Evolutionary conservation across 208 protist genomes (phyloP).

Genomic region (Trypanosomatidae sp.): DNA sequence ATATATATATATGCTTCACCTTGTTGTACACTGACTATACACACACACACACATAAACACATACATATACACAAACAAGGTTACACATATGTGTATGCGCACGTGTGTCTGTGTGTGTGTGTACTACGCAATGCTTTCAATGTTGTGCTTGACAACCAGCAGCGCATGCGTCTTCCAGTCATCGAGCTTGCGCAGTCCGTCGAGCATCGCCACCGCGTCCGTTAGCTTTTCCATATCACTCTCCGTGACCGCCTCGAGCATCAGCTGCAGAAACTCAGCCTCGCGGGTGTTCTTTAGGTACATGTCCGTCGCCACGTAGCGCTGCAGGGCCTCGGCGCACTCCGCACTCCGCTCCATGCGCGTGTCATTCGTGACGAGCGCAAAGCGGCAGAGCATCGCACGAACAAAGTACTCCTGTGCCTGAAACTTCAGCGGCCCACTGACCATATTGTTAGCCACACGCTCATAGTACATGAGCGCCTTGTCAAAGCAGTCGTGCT

Average conservation of each 20-base stretch:
- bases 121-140: constrained; percentile 46
- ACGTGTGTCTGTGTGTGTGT: constrained; percentile 1
- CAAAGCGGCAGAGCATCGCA: constrained; percentile 71
- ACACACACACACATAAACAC: too few species aligned
- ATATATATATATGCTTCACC: too few species aligned
- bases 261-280: constrained; percentile 46
- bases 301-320: constrained; percentile 44
- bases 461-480: constrained; percentile 74
- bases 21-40: background rate
- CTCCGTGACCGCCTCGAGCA: constrained; percentile 53
- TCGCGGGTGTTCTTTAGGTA: constrained; percentile 77
- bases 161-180: constrained; percentile 81
- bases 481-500: constrained; percentile 67
- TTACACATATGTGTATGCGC: constrained; percentile 1
- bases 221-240: constrained; percentile 73
- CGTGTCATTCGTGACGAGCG: constrained; percentile 62
- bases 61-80: background rate
- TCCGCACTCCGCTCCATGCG: constrained; percentile 48
- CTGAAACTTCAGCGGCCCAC: constrained; percentile 64
- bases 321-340: constrained; percentile 45
- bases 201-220: constrained; percentile 47
- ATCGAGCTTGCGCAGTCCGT: constrained; percentile 63
- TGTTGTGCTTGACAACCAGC: constrained; percentile 73
- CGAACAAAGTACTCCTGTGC: constrained; percentile 81
- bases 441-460: constrained; percentile 43